These are phyloP conservation scores for Auxenochlorella pyrenoidosa DNA, from an alignment of 139 green algal species.

Conservation along the genomic window DNA sequence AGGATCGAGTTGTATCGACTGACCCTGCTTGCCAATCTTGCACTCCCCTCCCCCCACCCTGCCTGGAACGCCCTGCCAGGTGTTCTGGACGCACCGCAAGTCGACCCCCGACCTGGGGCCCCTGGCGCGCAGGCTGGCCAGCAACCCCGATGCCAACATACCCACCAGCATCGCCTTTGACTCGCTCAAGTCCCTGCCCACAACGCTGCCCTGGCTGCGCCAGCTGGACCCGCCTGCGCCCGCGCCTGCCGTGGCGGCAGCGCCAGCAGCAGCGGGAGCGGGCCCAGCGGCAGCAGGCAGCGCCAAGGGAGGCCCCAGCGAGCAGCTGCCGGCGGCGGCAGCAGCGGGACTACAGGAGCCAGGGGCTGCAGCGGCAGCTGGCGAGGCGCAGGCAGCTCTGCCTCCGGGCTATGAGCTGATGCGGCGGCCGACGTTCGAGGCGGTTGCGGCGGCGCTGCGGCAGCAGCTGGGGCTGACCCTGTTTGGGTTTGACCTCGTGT, in stretches of 20 bases:
- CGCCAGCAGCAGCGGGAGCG: neutral
- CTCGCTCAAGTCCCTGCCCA: conserved; percentile 70
- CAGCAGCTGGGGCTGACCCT: conserved; percentile 65
- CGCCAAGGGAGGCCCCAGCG: neutral
- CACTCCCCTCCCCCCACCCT: too few relatives aligned
- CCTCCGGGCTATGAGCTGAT: conserved; percentile 15
- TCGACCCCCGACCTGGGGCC: conserved; percentile 69
- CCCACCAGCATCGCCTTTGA: conserved; percentile 65
- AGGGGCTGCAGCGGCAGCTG: neutral
- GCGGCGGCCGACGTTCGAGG: conserved; percentile 42
- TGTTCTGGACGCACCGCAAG: conserved; percentile 56
- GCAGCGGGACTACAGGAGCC: neutral
- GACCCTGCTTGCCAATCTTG: too few relatives aligned
- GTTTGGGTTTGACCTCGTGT: conserved; percentile 81
- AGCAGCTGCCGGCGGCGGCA: neutral
- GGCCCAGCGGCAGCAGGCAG: neutral
- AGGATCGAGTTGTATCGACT: too few relatives aligned
- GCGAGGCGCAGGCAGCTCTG: neutral
- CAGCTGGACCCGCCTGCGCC: neutral
- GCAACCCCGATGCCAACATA: conserved; percentile 14
- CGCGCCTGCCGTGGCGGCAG: neutral
- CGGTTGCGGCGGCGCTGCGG: conserved; percentile 50
- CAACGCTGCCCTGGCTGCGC: conserved; percentile 47
- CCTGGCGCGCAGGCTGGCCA: neutral
- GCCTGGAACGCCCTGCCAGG: conserved; percentile 34